Conservation (phyloP, 768 basidiomycete genomes). For the Termitomyces sp. region DNA sequence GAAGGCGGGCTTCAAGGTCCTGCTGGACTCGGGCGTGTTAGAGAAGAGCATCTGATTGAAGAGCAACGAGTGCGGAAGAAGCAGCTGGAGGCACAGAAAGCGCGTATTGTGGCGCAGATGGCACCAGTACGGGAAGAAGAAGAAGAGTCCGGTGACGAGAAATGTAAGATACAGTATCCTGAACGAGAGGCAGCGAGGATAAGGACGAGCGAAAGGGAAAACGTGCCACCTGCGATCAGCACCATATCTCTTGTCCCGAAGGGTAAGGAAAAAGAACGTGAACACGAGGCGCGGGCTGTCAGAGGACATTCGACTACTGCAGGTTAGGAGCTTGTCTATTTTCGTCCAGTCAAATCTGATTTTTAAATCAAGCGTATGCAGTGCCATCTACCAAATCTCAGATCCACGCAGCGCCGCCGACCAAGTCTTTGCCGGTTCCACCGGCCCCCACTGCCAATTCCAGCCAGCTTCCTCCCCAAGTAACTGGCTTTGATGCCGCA, state of each 20-base stretch:
- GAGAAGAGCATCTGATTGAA: constrained; percentile 22
- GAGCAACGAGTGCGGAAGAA: constrained; percentile 44
- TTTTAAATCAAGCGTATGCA: neutral
- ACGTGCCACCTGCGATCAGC: constrained; percentile 16
- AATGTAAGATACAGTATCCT: constrained; percentile 16
- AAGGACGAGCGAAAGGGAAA: constrained; percentile 24
- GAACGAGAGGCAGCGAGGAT: constrained; percentile 19
- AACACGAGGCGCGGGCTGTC: constrained; percentile 5
- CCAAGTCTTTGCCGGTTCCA: constrained; percentile 11
- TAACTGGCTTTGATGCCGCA: constrained; percentile 65
- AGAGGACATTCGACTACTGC: neutral
- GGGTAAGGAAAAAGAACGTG: constrained; percentile 11
- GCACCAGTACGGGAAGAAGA: constrained; percentile 52
- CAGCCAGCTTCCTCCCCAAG: constrained; percentile 13
- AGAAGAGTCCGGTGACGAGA: constrained; percentile 24
- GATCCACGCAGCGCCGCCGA: constrained; percentile 8
- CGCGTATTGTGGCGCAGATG: constrained; percentile 93
- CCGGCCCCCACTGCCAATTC: constrained; percentile 6
- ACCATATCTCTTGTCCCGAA: constrained; percentile 6
- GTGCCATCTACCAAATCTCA: constrained; percentile 6
- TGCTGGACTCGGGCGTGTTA: constrained; percentile 18
- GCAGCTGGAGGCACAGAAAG: constrained; percentile 87
- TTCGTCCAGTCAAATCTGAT: neutral
- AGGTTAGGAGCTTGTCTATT: constrained; percentile 4
- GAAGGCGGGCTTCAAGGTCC: constrained; percentile 25